A percentile compares a stretch with the other conserved stretches of the same genome.
phyloP scores from a whole-genome alignment of 148 eudicot species.

The Chenopodium berlandieri region DNA sequence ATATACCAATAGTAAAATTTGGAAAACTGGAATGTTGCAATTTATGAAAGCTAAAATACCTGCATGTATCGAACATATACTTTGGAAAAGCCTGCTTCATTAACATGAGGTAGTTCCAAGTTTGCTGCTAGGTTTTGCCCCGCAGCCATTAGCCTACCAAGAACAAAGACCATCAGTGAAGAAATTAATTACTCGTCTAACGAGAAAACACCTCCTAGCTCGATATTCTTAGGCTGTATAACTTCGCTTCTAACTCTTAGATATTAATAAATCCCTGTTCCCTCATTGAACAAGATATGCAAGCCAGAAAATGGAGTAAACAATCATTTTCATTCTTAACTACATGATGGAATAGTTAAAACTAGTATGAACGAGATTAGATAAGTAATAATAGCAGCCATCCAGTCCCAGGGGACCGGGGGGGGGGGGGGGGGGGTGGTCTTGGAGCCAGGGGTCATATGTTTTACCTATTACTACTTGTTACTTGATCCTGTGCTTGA shows the following conservation, averaged over 20 bases:
- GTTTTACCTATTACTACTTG: constrained; percentile 36
- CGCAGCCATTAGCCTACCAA: constrained; percentile 40
- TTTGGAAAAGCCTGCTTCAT: constrained; percentile 60
- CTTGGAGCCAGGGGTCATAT: background rate
- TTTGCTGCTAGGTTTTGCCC: constrained; percentile 36
- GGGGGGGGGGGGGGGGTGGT: no score
- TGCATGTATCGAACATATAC: constrained; percentile 45
- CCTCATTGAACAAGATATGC: background rate
- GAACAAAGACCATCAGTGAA: background rate
- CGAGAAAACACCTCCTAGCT: background rate
- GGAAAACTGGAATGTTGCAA: background rate
- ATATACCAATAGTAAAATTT: background rate
- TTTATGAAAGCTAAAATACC: constrained; percentile 28
- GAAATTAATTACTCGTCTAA: background rate
- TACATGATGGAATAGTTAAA: background rate
- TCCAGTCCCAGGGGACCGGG: background rate
- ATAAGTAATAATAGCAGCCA: background rate
- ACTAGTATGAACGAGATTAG: background rate
- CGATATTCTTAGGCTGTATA: background rate
- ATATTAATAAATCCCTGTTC: background rate
- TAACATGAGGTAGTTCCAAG: constrained; percentile 37
- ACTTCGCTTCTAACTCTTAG: background rate
- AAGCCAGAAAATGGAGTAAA: background rate
- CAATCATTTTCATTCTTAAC: background rate
- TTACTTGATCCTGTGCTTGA: constrained; percentile 22